Evolutionary conservation across 23 red algal species (phyloP).

Genomic region (Pyropia haitanensis): DNA sequence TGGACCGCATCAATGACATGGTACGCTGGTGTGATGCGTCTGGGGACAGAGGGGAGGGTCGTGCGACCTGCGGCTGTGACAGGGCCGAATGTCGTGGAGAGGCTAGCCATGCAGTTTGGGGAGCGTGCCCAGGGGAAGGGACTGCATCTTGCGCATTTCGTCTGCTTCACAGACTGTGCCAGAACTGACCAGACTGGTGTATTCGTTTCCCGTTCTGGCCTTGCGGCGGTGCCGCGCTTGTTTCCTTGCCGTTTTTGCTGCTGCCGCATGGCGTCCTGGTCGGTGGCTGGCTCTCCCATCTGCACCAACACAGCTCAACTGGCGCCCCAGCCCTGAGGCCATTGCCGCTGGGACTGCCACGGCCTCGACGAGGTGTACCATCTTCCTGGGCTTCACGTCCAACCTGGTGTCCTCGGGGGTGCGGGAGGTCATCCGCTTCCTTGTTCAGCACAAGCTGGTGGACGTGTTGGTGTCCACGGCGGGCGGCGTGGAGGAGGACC

Average conservation of each 20-base stretch:
- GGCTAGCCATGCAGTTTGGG: too few relatives aligned
- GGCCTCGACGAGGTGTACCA: conserved; percentile 25
- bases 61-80: neutral
- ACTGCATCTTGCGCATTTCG: too few relatives aligned
- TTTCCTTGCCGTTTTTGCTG: neutral
- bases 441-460: conserved; percentile 84
- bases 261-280: neutral
- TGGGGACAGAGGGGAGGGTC: neutral
- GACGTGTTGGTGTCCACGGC: conserved; percentile 87
- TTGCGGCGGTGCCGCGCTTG: neutral
- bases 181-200: neutral
- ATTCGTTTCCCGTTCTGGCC: neutral
- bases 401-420: conserved; percentile 93
- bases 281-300: neutral
- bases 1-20: conserved; percentile 75
- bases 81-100: neutral
- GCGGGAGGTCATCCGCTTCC: conserved; percentile 78
- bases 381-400: conserved; percentile 97
- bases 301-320: conserved; percentile 23
- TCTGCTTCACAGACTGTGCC: neutral
- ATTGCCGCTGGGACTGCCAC: conserved; percentile 8
- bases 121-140: too few relatives aligned
- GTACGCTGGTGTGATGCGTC: conserved; percentile 2
- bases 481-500: conserved; percentile 96
- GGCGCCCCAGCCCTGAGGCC: conserved; percentile 23